A percentile compares a stretch with the other conserved stretches of the same genome.
phyloP scores from a whole-genome alignment of 345 rosid species.

The Eutrema heterophyllum region DNA sequence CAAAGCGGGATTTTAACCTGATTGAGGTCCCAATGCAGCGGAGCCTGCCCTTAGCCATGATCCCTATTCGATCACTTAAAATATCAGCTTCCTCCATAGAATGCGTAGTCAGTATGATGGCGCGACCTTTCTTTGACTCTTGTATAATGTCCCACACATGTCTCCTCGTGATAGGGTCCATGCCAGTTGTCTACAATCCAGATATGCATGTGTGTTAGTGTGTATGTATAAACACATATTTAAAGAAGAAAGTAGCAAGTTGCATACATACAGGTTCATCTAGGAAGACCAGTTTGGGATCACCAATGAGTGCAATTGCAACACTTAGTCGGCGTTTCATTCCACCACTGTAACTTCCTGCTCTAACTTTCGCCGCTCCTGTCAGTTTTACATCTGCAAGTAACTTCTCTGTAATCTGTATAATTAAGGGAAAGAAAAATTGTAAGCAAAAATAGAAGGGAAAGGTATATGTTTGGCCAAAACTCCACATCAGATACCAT shows the following conservation, averaged over 20 bases:
- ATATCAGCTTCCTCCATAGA: constrained; percentile 97
- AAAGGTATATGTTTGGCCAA: not conserved
- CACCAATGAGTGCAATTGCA: constrained; percentile 77
- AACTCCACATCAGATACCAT: not conserved
- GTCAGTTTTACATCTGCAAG: constrained; percentile 65
- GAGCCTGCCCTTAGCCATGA: constrained; percentile 90
- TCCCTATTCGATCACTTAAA: constrained; percentile 80
- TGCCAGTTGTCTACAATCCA: constrained; percentile 60
- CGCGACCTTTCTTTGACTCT: constrained; percentile 76
- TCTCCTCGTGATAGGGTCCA: constrained; percentile 92
- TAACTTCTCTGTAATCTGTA: constrained; percentile 54
- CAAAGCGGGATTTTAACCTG: constrained; percentile 79
- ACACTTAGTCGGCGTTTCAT: constrained; percentile 93
- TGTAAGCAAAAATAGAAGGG: not conserved
- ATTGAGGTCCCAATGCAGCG: constrained; percentile 82
- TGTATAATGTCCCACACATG: constrained; percentile 93
- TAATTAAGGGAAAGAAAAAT: no score
- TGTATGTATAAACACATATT: not conserved
- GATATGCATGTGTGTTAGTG: no score
- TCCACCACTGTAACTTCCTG: constrained; percentile 94
- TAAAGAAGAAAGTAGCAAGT: not conserved
- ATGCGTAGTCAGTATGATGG: constrained; percentile 84
- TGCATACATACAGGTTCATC: constrained; percentile 66
- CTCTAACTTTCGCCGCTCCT: constrained; percentile 58
- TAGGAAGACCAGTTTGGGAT: constrained; percentile 81